A percentile compares a stretch with the other conserved stretches of the same genome.
phyloP scores from a whole-genome alignment of 2,329 filamentous ascomycete genomes.

The Aulographum hederae region DNA sequence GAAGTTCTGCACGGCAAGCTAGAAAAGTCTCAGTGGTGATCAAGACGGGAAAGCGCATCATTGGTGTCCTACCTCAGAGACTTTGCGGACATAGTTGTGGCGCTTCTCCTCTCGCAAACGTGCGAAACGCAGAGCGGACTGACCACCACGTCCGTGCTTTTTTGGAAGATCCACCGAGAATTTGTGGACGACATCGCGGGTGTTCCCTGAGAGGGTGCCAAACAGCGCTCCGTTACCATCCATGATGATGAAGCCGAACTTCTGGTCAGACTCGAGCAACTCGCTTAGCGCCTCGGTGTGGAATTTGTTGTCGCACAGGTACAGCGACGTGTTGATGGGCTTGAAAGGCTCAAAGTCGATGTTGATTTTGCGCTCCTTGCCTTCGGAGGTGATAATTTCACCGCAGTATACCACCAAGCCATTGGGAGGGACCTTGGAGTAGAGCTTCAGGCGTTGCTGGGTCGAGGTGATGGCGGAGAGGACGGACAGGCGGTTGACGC shows the following conservation, averaged over 20 bases:
- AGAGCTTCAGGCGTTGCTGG: slow-evolving; percentile 96
- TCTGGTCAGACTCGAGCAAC: slow-evolving; percentile 94
- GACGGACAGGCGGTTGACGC: slow-evolving; percentile 95
- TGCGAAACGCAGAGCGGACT: slow-evolving; percentile 97
- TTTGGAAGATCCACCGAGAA: slow-evolving; percentile 97
- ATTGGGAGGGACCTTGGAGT: slow-evolving; percentile 97
- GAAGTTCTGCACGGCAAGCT: slow-evolving; percentile 96
- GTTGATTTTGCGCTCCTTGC: slow-evolving; percentile 98
- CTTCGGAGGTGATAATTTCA: slow-evolving; percentile 98
- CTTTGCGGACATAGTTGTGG: slow-evolving; percentile 99
- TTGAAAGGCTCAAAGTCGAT: slow-evolving; percentile 99
- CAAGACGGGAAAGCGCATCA: no score
- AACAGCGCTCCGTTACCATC: slow-evolving; percentile 97
- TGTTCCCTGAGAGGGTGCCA: slow-evolving; percentile 92
- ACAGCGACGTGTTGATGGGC: slow-evolving; percentile 98
- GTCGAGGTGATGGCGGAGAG: slow-evolving; percentile 97
- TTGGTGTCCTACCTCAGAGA: slow-evolving; percentile 91
- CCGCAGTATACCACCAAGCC: slow-evolving; percentile 97
- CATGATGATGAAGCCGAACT: slow-evolving; percentile 99
- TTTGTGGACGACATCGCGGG: slow-evolving; percentile 90
- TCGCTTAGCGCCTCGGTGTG: slow-evolving; percentile 95
- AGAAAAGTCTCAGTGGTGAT: no score
- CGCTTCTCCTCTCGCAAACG: slow-evolving; percentile 99
- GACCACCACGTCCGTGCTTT: slow-evolving; percentile 99
- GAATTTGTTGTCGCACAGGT: slow-evolving; percentile 99